Base-by-base conservation (phyloP, 225 moss, liverwort and hornwort species). In the Sphagnum contortum region DNA sequence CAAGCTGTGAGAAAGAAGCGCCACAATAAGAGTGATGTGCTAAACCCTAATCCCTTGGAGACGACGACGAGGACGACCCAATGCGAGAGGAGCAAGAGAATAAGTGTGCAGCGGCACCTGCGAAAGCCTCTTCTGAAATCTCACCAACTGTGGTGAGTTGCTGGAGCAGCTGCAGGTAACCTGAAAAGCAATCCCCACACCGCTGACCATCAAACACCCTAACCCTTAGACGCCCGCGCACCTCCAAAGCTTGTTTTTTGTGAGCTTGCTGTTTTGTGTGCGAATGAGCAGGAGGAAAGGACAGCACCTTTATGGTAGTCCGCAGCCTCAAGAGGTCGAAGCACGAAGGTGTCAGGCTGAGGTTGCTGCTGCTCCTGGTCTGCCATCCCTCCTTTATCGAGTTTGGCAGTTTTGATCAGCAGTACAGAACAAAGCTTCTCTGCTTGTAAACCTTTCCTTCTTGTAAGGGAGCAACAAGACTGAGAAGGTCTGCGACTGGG, bases 141-240 rank as follows among this genome's bases (percentile, higher is more conserved):
- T 71, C 79, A 5, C 87, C 98, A 54, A 73, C 84, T 44, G 81
- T 75, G 3, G 93, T 91, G 9, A 98, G 82, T 75, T 98, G 93
- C 69, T 79, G 79, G 71, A 98, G 74, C 59, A 98, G 81, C 73
- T 81, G 77, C 81, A 91, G 71, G 67, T 89, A 91, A 3, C 91
- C 89, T 94, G 83, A 64, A 29, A 29, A 29, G 29, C 29, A 29
- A 29, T 12, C 53, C 61, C 53, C 61, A 48, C 64, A 76, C 52
- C 48, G 60, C 64, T 47, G 49, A 52, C 48, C 48, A 56, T 66
- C 50, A 65, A 50, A 71, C 9, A 9, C 48, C 8, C 48, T 70
- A 47, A 49, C 29, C 6, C 50, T 8, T n/a, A 67, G 44, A 57
- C 10, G 47, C 12, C 46, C 57, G n/a, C 9, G 12, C 5, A 8